These are phyloP conservation scores for Vanrija sp. DNA, from an alignment of 1,284 basidiomycete genomes.

Conservation along the genomic window DNA sequence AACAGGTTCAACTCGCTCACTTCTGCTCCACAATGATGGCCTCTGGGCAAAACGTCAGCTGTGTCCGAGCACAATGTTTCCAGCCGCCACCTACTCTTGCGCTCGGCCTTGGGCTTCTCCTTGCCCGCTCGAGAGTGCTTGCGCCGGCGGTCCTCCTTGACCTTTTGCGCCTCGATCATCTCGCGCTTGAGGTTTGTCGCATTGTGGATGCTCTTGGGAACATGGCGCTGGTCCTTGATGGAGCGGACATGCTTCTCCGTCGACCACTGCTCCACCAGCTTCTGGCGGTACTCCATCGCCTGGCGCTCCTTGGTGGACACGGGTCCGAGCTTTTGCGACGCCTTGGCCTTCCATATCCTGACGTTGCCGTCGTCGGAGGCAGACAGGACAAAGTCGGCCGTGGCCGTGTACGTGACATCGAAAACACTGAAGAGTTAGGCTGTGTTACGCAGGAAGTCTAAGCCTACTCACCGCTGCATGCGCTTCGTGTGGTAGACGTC, in stretches of 20 bases:
- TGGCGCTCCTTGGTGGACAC: slow-evolving; percentile 88
- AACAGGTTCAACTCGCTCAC: slow-evolving; percentile 34
- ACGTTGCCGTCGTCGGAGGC: slow-evolving; percentile 98
- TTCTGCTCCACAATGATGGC: slow-evolving; percentile 73
- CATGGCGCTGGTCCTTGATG: slow-evolving; percentile 76
- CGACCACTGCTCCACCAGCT: slow-evolving; percentile 84
- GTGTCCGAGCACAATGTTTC: slow-evolving; percentile 5
- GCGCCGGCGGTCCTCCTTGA: slow-evolving; percentile 90
- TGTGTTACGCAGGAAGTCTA: not conserved
- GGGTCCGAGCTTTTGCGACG: slow-evolving; percentile 87
- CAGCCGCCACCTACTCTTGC: slow-evolving; percentile 58
- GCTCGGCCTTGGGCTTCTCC: slow-evolving; percentile 85
- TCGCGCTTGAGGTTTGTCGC: slow-evolving; percentile 83
- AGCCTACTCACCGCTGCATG: slow-evolving; percentile 79
- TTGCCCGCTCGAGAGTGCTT: slow-evolving; percentile 80
- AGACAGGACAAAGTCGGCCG: slow-evolving; percentile 86
- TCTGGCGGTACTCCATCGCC: slow-evolving; percentile 86
- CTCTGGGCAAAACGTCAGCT: slow-evolving; percentile 42
- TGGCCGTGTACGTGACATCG: slow-evolving; percentile 71
- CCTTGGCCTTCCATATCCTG: slow-evolving; percentile 92
- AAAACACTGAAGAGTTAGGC: slow-evolving; percentile 33
- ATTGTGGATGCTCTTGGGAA: slow-evolving; percentile 86
- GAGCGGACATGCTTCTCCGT: slow-evolving; percentile 74
- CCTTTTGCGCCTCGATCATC: slow-evolving; percentile 83
- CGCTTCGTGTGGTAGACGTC: slow-evolving; percentile 98